A percentile compares a stretch with the other conserved stretches of the same genome.
Conservation (phyloP, 352 stramenopile species). For the Pythium vanterpoolii region DNA sequence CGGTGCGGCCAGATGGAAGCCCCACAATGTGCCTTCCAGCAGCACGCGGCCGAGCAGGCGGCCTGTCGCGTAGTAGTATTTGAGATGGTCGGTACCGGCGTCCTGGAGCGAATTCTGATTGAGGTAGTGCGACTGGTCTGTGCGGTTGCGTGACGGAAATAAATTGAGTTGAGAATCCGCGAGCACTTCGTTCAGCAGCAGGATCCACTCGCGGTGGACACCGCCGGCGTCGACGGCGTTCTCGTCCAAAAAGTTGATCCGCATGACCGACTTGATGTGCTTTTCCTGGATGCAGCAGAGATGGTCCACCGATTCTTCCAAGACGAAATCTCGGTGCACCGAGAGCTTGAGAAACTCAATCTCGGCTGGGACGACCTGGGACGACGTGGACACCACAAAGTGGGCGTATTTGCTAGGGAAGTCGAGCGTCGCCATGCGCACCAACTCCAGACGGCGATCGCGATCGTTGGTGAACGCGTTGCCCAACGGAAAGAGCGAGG, state of each 20-base stretch:
- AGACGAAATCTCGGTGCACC: slow-evolving; percentile 36
- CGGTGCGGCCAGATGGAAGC: slow-evolving; percentile 91
- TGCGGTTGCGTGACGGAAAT: slow-evolving; percentile 48
- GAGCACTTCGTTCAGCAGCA: slow-evolving; percentile 65
- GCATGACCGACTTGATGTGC: slow-evolving; percentile 32
- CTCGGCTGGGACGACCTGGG: slow-evolving; percentile 56
- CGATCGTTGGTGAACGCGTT: slow-evolving; percentile 26
- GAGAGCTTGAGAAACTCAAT: slow-evolving; percentile 66
- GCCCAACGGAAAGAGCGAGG: slow-evolving; percentile 9
- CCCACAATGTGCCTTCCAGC: slow-evolving; percentile 91
- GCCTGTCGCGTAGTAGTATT: slow-evolving; percentile 59
- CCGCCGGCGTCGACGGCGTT: slow-evolving; percentile 53
- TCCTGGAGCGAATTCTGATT: slow-evolving; percentile 62
- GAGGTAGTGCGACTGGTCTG: slow-evolving; percentile 55
- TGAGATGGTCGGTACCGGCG: slow-evolving; percentile 64
- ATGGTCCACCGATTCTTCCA: slow-evolving; percentile 54
- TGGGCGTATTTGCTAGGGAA: slow-evolving; percentile 75
- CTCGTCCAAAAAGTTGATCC: slow-evolving; percentile 55
- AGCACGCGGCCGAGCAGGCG: slow-evolving; percentile 57
- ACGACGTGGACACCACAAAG: slow-evolving; percentile 68
- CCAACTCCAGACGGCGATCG: slow-evolving; percentile 39
- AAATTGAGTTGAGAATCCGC: slow-evolving; percentile 42
- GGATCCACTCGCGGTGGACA: slow-evolving; percentile 71
- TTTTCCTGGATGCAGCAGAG: slow-evolving; percentile 37
- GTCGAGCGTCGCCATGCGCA: slow-evolving; percentile 34